Base-by-base conservation (phyloP, 495 filamentous ascomycete genomes). In the Choiromyces venosus region DNA sequence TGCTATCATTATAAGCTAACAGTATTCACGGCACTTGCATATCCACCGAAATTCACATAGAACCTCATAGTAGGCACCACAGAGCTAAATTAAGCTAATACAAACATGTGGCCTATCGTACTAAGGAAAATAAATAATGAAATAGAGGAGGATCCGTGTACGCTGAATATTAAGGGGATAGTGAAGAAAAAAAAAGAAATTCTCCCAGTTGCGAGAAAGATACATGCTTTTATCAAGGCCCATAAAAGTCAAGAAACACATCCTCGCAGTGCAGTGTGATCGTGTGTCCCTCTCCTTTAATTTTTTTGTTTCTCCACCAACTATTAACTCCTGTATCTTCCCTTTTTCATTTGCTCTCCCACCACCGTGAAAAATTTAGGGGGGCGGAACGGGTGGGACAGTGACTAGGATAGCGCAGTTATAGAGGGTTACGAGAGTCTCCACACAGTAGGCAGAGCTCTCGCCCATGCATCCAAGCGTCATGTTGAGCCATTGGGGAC, bases 401-500 rank as follows among this genome's bases (percentile, higher is more conserved):
- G 39, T 68, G 21, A 77, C 35, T 0, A 7, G 14, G 25, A 66
- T 69, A 5, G 75, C 74, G 37, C 75, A 77, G n/a, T 66, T 38
- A 19, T 77, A 44, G 25, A 77, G 74, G 14, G 75, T 77, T 33
- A 67, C 21, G 9, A 77, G 70, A 6, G 75, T 77, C 37, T 77
- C 66, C 19, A 77, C 75, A 44, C 74, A 77, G 67, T 77, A 77
- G 7, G 74, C 70, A 0, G 74, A 73, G 40, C 40, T 40, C 36
- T 73, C 39, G 9, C 74, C 74, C 75, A 67, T 77, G 16, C 75
- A 77, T 0, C 75, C 75, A 8, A 77, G 66, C 5, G 75, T 77
- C 75, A 77, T 77, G 40, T 77, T 77, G 38, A 77, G 29, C 75
- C 75, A 77, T 38, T 77, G 52, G 4, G 66, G 21, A 8, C 74